Evolutionary conservation across 2,329 filamentous ascomycete species (phyloP).

Genomic region (Pyrenophora graminea): DNA sequence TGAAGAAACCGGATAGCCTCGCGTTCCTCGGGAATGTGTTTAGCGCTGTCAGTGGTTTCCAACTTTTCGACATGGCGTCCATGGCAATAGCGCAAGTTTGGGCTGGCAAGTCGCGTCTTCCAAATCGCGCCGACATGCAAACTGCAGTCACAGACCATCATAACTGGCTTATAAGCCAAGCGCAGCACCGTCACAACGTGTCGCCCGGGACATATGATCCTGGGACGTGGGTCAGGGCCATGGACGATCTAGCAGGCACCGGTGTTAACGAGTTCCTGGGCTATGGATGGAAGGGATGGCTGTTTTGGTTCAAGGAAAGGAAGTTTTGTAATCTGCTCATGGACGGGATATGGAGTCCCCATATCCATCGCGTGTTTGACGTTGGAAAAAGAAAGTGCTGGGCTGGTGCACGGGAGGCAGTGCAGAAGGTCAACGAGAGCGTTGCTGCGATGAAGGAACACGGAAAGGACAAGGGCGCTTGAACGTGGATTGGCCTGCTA

Average conservation of each 20-base stretch:
- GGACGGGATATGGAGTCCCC: conserved; percentile 49
- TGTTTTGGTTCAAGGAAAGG: conserved; percentile 49
- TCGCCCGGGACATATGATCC: conserved; percentile 23
- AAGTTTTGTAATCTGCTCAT: conserved; percentile 47
- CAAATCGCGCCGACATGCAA: conserved; percentile 42
- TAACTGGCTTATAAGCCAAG: conserved; percentile 37
- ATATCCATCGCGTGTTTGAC: conserved; percentile 50
- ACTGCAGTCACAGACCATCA: conserved; percentile 17
- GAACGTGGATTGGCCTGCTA: not conserved
- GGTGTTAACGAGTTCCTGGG: conserved; percentile 49
- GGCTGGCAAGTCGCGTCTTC: conserved; percentile 47
- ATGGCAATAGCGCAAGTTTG: conserved; percentile 55
- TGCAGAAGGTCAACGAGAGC: conserved; percentile 33
- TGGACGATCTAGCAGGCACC: conserved; percentile 51
- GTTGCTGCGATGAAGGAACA: conserved; percentile 1
- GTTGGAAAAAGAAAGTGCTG: conserved; percentile 46
- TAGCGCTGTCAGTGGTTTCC: conserved; percentile 42
- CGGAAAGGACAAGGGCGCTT: conserved; percentile 3
- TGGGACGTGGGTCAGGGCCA: conserved; percentile 46
- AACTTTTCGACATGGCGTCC: conserved; percentile 47
- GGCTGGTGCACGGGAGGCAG: conserved; percentile 47
- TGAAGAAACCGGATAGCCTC: conserved; percentile 50
- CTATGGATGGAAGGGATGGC: conserved; percentile 49
- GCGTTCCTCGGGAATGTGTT: conserved; percentile 48
- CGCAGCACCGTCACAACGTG: conserved; percentile 41